phyloP scores from a whole-genome alignment of 805 yeast genomes.

The Candida takata region DNA sequence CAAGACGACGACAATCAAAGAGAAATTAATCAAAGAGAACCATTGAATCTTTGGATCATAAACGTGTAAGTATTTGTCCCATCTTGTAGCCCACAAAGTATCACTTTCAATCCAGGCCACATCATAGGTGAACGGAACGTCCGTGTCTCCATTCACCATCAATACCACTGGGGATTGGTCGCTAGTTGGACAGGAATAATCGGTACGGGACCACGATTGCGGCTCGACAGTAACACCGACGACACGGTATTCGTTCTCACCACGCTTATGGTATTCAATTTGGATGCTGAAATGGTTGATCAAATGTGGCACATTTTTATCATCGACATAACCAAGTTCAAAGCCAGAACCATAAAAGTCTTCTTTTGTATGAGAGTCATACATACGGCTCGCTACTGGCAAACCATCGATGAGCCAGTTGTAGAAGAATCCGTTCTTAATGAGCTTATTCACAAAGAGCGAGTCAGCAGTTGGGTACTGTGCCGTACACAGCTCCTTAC shows the following conservation, averaged over 20 bases:
- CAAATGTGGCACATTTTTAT: constrained; percentile 48
- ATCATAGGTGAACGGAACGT: constrained; percentile 78
- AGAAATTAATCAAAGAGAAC: constrained; percentile 86
- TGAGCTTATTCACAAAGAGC: constrained; percentile 67
- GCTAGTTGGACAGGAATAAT: constrained; percentile 29
- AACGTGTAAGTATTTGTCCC: constrained; percentile 94
- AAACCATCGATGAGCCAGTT: constrained; percentile 95
- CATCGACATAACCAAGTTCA: constrained; percentile 66
- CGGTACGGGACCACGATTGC: constrained; percentile 40
- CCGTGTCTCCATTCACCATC: constrained; percentile 41
- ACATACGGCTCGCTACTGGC: constrained; percentile 71
- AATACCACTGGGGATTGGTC: constrained; percentile 38
- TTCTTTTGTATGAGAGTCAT: constrained; percentile 51
- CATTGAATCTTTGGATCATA: constrained; percentile 93
- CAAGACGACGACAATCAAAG: constrained; percentile 70
- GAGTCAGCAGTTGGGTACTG: constrained; percentile 59
- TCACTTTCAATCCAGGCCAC: constrained; percentile 63
- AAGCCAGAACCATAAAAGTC: constrained; percentile 77
- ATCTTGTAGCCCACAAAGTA: constrained; percentile 94
- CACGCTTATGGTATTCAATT: constrained; percentile 78
- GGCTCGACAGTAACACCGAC: constrained; percentile 87
- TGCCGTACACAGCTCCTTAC: constrained; percentile 59
- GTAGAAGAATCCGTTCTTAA: constrained; percentile 76
- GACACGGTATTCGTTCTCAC: constrained; percentile 64
- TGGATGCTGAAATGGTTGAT: constrained; percentile 75